A percentile compares a stretch with the other conserved stretches of the same genome.
Evolutionary conservation across 2,329 filamentous ascomycete genomes (phyloP).

Genomic region (Fusarium staphyleae): DNA sequence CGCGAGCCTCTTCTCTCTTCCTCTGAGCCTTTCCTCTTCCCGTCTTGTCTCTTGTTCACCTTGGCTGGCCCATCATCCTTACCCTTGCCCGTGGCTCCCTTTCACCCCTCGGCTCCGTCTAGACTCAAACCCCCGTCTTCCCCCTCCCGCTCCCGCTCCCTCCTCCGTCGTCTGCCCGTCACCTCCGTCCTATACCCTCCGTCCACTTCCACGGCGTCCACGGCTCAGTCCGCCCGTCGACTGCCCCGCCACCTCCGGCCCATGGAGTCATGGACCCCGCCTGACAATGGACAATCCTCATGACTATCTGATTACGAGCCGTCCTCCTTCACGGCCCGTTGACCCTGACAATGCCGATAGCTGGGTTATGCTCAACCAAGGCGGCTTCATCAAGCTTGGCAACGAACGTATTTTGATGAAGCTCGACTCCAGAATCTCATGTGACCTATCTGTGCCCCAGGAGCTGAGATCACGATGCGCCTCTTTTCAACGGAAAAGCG

Average conservation of each 20-base stretch:
- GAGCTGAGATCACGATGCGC: constrained; percentile 66
- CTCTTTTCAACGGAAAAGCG: constrained; percentile 74
- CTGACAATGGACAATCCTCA: constrained; percentile 52
- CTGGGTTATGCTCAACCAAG: constrained; percentile 91
- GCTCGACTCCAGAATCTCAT: constrained; percentile 78
- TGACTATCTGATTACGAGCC: constrained; percentile 51
- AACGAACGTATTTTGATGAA: constrained; percentile 83
- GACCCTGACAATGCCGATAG: constrained; percentile 64
- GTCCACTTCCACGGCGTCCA: constrained; percentile 24
- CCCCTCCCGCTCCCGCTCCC: constrained; percentile 24
- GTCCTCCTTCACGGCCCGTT: constrained; percentile 44
- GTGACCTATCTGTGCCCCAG: constrained; percentile 76
- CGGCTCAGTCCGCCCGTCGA: constrained; percentile 38
- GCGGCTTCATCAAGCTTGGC: constrained; percentile 82
- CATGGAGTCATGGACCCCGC: constrained; percentile 47
- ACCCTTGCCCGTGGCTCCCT: constrained; percentile 7
- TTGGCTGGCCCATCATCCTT: constrained; percentile 21
- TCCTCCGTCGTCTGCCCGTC: constrained; percentile 25
- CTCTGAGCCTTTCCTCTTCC: constrained; percentile 34
- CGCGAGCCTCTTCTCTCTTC: constrained; percentile 38
- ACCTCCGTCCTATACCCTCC: constrained; percentile 22
- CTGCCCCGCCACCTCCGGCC: constrained; percentile 41
- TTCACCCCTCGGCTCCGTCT: constrained; percentile 13
- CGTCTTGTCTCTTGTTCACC: constrained; percentile 27
- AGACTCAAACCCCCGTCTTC: constrained; percentile 16